Evolutionary conservation across 192 early-diverging fungal species (phyloP).

Genomic region (Backusella luteola): DNA sequence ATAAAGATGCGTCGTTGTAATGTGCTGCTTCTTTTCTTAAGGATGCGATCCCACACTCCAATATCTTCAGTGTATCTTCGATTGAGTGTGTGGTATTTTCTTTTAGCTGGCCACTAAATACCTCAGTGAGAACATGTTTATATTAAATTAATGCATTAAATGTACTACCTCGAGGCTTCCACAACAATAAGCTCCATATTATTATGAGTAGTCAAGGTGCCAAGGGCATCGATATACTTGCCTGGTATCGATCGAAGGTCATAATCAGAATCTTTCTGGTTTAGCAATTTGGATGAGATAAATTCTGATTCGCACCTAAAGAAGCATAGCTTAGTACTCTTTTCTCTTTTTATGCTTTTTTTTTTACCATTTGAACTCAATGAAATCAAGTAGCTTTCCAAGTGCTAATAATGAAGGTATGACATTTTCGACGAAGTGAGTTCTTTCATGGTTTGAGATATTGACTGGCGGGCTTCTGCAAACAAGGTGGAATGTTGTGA

Average conservation of each 20-base stretch:
- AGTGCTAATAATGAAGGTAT: no score
- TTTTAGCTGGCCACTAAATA: constrained; percentile 10
- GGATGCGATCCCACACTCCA: not conserved
- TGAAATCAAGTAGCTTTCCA: no score
- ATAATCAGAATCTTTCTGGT: not conserved
- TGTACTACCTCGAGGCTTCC: not conserved
- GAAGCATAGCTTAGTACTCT: not conserved
- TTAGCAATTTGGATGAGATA: not conserved
- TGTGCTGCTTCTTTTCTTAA: not conserved
- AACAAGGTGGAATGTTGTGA: no score
- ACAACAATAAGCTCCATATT: constrained; percentile 8
- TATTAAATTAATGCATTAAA: no score
- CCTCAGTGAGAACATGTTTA: no score
- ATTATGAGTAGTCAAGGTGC: not conserved
- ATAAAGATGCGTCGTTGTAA: not conserved
- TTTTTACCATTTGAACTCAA: no score
- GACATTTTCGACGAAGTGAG: no score
- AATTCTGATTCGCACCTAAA: constrained; percentile 1
- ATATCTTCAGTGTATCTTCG: constrained; percentile 11
- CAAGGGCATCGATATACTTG: not conserved
- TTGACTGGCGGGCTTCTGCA: no score
- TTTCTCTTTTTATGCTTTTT: no score
- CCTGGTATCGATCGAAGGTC: not conserved
- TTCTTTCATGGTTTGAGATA: no score
- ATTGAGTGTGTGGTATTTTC: constrained; percentile 10